Evolutionary conservation across 768 basidiomycete species (phyloP).

Genomic region (Trichaptum fuscoviolaceum): DNA sequence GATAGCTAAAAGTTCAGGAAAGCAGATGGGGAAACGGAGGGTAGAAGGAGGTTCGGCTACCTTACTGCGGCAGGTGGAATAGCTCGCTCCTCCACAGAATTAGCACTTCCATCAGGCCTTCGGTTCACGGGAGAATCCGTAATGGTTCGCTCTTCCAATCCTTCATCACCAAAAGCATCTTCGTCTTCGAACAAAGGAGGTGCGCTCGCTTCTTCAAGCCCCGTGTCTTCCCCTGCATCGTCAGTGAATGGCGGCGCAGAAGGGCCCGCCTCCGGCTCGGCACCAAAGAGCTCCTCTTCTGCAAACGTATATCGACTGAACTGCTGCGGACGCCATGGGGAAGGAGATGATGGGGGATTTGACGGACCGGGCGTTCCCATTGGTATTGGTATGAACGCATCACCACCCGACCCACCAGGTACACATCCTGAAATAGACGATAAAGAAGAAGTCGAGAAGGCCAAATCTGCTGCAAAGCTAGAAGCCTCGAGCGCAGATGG

Average conservation of each 20-base stretch:
- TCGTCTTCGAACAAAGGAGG: not conserved
- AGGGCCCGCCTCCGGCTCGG: not conserved
- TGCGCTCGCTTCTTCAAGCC: not conserved
- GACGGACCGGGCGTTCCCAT: not conserved
- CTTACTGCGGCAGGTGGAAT: not conserved
- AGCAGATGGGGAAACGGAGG: not conserved
- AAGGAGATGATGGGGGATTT: not conserved
- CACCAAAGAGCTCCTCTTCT: not conserved
- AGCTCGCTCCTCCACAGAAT: not conserved
- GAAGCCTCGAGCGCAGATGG: not conserved
- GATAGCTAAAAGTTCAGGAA: not conserved
- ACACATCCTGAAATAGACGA: not conserved
- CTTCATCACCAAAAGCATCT: not conserved
- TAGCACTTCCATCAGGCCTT: not conserved
- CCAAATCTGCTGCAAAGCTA: not conserved
- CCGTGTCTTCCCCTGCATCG: not conserved
- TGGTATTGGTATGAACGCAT: not conserved
- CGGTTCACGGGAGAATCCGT: not conserved
- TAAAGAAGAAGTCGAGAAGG: not conserved
- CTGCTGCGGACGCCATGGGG: not conserved
- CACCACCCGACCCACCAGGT: not conserved
- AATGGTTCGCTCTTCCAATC: not conserved
- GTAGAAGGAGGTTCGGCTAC: not conserved
- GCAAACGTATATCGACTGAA: not conserved
- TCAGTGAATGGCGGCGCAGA: not conserved